Evolutionary conservation across 495 filamentous ascomycete species (phyloP), one percentile per base, ranked within the genome.

Genomic region (Aspergillus olivimuriae): DNA sequence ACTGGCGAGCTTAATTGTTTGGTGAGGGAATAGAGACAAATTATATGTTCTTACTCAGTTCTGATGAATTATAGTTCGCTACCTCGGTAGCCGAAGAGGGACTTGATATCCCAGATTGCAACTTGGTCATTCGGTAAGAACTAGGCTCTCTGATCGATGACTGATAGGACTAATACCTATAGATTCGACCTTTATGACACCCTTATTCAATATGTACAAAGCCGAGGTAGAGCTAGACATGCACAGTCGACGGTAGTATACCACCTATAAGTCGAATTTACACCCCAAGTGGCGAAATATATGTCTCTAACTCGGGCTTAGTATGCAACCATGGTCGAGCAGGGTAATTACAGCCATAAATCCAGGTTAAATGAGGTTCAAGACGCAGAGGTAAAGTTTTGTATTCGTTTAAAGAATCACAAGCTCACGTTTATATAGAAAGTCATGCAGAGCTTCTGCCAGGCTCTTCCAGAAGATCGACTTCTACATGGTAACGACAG

Each of bases 31-130:
- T 11, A n/a, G n/a, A n/a, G n/a, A n/a, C n/a, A n/a, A n/a, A 6
- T 24, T 43, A 2, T 8, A 22, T 21, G 37, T 40, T 3, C 15
- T 40, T 21, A 15, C 21, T 14, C 7, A n/a, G 32, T 18, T 16
- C 49, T 62, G 39, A 63, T 19, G 1, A 14, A 22, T 31, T n/a
- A n/a, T 34, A 72, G 61, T 83, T 96, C 59, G 83, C 89, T 26
- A 96, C 92, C 3, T 89, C 87, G 1, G 85, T 96, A 3, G 92
- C 86, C 2, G 92, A 98, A 60, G 92, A 98, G 63, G 92, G 92
- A 4, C 77, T 98, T 23, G 92, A 98, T 63, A 90, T 97, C 34
- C 90, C 91, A 0, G 88, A 95, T 51, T 98, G 92, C 72, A 96
- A 95, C 51, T 62, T 94, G 11, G 79, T 98, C 17, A 77, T 98